Percentiles rank a stretch among this genome's conserved stretches.
These are phyloP conservation scores for Orbilia javanica DNA, from an alignment of 2,329 filamentous ascomycete species.

Conservation along the genomic window DNA sequence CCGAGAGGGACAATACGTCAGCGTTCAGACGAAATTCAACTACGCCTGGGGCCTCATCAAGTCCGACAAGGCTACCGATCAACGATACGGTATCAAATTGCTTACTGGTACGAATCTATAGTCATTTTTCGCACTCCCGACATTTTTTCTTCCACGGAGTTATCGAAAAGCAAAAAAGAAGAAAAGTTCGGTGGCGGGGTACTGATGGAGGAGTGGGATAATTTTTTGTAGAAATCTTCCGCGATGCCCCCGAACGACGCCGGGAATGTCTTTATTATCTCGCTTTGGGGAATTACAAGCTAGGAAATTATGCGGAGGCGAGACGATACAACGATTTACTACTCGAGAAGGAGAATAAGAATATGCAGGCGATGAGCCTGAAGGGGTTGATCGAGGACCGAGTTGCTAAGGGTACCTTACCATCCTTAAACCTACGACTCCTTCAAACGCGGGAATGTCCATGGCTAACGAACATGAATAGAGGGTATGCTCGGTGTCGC, in stretches of 20 bases:
- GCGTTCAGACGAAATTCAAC: conserved; percentile 99
- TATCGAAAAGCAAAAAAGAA: background rate
- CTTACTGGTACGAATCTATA: conserved; percentile 67
- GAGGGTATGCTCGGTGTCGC: conserved; percentile 95
- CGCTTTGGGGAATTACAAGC: conserved; percentile 95
- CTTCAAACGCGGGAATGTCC: background rate
- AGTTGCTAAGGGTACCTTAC: conserved; percentile 75
- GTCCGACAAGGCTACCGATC: conserved; percentile 83
- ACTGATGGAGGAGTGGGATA: background rate
- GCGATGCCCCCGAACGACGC: conserved; percentile 88
- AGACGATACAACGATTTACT: conserved; percentile 93
- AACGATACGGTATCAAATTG: conserved; percentile 92
- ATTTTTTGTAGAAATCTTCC: conserved; percentile 85
- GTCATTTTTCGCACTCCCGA: background rate
- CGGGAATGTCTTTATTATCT: conserved; percentile 99
- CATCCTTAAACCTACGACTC: background rate
- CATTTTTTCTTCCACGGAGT: background rate
- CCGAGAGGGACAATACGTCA: conserved; percentile 96
- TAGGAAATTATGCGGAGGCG: conserved; percentile 96
- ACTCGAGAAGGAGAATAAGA: conserved; percentile 88
- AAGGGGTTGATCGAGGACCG: conserved; percentile 92
- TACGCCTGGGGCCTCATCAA: conserved; percentile 99
- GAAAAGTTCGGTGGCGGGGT: conserved; percentile 17
- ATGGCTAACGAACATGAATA: conserved; percentile 25
- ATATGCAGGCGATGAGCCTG: conserved; percentile 89